These are phyloP conservation scores for Penicillium soppii DNA, from an alignment of 495 filamentous ascomycete species.

Conservation along the genomic window DNA sequence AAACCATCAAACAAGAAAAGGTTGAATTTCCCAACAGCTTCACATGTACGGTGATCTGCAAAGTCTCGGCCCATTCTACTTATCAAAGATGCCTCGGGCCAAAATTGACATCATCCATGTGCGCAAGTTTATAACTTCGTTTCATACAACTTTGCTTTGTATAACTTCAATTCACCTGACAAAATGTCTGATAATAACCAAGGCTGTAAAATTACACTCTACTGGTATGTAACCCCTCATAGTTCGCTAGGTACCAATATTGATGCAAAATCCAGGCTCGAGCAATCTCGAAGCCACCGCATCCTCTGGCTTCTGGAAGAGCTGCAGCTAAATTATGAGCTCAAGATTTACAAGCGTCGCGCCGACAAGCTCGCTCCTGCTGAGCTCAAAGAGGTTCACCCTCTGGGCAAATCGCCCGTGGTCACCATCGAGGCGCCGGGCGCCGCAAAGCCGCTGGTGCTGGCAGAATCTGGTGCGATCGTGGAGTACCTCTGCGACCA, in stretches of 20 bases:
- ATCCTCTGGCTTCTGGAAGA: conserved; percentile 91
- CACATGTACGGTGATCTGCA: no score
- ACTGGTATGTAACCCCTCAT: conserved; percentile 57
- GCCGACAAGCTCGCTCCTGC: conserved; percentile 62
- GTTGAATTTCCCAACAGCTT: no score
- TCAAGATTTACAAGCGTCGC: conserved; percentile 71
- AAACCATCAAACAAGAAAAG: no score
- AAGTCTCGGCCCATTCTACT: no score
- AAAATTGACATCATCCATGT: no score
- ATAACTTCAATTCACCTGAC: no score
- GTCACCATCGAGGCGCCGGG: conserved; percentile 56
- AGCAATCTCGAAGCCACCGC: conserved; percentile 67
- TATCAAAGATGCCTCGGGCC: no score
- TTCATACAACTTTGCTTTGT: background rate
- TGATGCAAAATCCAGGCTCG: conserved; percentile 27
- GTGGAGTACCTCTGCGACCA: conserved; percentile 78
- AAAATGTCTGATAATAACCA: conserved; percentile 36
- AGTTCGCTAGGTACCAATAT: background rate
- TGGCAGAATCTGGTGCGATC: conserved; percentile 81
- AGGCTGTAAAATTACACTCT: conserved; percentile 67
- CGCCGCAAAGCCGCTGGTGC: conserved; percentile 53
- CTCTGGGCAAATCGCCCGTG: conserved; percentile 81
- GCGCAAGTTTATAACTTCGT: background rate
- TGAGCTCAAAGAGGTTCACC: conserved; percentile 74
- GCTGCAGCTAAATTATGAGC: conserved; percentile 71